Evolutionary conservation across 495 filamentous ascomycete genomes (phyloP).

Genomic region (Annulohypoxylon bovei): DNA sequence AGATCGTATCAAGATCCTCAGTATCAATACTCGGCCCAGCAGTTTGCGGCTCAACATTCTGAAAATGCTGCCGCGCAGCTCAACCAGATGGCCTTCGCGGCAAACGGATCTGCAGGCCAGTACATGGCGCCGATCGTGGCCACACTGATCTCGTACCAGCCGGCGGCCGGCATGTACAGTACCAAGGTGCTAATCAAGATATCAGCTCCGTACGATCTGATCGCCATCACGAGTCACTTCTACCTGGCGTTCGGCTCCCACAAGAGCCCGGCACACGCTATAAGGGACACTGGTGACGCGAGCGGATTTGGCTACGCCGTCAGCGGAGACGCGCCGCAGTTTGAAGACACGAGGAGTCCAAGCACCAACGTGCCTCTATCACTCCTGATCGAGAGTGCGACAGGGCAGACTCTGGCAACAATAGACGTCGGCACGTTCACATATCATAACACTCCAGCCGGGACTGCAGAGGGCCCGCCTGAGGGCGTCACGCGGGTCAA

Average conservation of each 20-base stretch:
- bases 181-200: conserved; percentile 78
- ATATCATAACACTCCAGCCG: conserved; percentile 62
- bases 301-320: conserved; percentile 75
- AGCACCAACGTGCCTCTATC: conserved; percentile 77
- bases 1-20: conserved; percentile 55
- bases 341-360: conserved; percentile 70
- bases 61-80: conserved; percentile 60
- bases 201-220: conserved; percentile 73
- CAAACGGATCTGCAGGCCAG: conserved; percentile 61
- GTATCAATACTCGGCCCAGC: conserved; percentile 57
- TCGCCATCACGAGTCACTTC: conserved; percentile 66
- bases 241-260: conserved; percentile 79
- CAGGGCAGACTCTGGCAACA: conserved; percentile 68
- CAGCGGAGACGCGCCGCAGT: conserved; percentile 75
- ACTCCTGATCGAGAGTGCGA: conserved; percentile 73
- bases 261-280: conserved; percentile 69
- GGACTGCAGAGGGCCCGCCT: conserved; percentile 52
- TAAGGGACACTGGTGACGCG: conserved; percentile 67
- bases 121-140: conserved; percentile 58
- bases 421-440: conserved; percentile 80
- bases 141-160: conserved; percentile 73
- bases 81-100: conserved; percentile 64
- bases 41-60: conserved; percentile 51
- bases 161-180: conserved; percentile 72
- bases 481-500: conserved; percentile 56